Conservation (phyloP, 2,329 filamentous ascomycete genomes). For the Claviceps sp. region DNA sequence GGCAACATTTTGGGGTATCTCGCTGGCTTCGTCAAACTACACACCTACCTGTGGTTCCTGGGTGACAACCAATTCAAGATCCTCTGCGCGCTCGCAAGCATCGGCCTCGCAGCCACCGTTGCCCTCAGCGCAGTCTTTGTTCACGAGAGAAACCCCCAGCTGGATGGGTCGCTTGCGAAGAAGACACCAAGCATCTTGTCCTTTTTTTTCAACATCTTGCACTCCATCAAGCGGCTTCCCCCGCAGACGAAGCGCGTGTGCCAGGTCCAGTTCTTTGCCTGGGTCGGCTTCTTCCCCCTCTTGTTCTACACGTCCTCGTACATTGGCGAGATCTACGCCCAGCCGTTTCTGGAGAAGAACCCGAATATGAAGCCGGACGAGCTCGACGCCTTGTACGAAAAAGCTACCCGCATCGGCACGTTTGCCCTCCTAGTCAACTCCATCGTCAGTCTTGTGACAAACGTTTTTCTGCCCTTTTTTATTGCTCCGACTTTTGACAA, state of each 20-base stretch:
- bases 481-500: constrained; percentile 66
- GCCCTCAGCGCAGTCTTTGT: constrained; percentile 56
- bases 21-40: constrained; percentile 72
- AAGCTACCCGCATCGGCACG: constrained; percentile 74
- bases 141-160: constrained; percentile 65
- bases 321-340: constrained; percentile 82
- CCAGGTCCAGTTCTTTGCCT: constrained; percentile 70
- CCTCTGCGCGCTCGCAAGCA: constrained; percentile 70
- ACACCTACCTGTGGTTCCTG: constrained; percentile 61
- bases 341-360: constrained; percentile 64
- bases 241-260: constrained; percentile 75
- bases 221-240: constrained; percentile 64
- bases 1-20: constrained; percentile 88
- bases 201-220: constrained; percentile 70
- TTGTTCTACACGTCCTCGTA: constrained; percentile 93
- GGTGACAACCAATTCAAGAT: constrained; percentile 88
- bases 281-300: constrained; percentile 93
- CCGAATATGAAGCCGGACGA: constrained; percentile 65
- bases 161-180: constrained; percentile 49
- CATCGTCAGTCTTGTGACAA: constrained; percentile 67
- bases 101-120: constrained; percentile 58
- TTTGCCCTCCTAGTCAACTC: constrained; percentile 84
- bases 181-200: constrained; percentile 52
- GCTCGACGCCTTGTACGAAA: constrained; percentile 68
- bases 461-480: constrained; percentile 73